Evolutionary conservation across 2,329 filamentous ascomycete genomes (phyloP).

Genomic region (Fusarium pilosicola): DNA sequence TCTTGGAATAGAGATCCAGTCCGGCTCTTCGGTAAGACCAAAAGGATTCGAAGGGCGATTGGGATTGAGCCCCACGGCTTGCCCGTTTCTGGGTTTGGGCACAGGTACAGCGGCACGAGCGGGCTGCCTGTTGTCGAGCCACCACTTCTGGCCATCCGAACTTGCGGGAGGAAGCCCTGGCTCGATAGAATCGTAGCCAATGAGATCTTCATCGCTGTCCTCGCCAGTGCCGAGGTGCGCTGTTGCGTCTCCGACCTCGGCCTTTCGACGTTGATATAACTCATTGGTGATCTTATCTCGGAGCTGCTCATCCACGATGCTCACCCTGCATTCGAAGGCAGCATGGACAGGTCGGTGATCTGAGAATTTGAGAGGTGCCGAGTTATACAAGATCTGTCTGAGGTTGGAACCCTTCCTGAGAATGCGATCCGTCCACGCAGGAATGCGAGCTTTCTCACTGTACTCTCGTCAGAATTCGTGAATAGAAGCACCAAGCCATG

Average conservation of each 20-base stretch:
- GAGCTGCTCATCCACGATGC: conserved; percentile 77
- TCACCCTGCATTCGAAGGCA: conserved; percentile 85
- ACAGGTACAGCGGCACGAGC: conserved; percentile 78
- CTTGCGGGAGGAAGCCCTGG: conserved; percentile 77
- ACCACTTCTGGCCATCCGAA: conserved; percentile 76
- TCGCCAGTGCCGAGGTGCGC: conserved; percentile 62
- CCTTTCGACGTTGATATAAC: conserved; percentile 76
- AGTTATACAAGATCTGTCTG: conserved; percentile 83
- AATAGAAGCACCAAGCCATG: not conserved
- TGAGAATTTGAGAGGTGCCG: conserved; percentile 85
- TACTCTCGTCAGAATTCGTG: conserved; percentile 25
- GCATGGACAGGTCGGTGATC: conserved; percentile 97
- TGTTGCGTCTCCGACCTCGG: conserved; percentile 71
- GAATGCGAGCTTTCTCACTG: conserved; percentile 91
- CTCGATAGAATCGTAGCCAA: conserved; percentile 84
- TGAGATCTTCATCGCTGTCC: conserved; percentile 78
- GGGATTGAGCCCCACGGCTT: conserved; percentile 74
- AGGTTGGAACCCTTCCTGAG: conserved; percentile 86
- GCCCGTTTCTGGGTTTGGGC: conserved; percentile 62
- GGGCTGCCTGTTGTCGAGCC: conserved; percentile 75
- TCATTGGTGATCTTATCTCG: conserved; percentile 78
- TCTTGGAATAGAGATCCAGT: conserved; percentile 79
- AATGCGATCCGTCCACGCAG: conserved; percentile 96
- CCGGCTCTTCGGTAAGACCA: conserved; percentile 74
- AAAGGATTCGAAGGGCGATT: conserved; percentile 85